A percentile compares a stretch with the other conserved stretches of the same genome.
phyloP scores from a whole-genome alignment of 2,329 filamentous ascomycete genomes.

The Amesomyces nigricolor region DNA sequence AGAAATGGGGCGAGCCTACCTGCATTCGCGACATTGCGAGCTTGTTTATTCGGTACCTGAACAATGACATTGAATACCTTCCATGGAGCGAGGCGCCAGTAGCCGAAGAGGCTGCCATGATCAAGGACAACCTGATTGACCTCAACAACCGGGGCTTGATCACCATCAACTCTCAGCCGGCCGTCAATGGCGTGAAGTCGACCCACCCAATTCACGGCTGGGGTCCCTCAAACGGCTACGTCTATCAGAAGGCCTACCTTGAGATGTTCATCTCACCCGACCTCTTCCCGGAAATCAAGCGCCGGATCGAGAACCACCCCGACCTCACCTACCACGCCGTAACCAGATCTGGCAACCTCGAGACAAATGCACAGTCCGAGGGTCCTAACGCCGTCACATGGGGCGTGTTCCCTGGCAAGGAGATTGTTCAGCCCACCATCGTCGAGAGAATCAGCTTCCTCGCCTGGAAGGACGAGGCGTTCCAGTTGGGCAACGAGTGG shows the following conservation, averaged over 20 bases:
- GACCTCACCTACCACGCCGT: constrained; percentile 94
- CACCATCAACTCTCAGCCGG: constrained; percentile 96
- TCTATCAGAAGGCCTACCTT: constrained; percentile 97
- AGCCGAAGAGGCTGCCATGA: constrained; percentile 71
- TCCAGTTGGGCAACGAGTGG: constrained; percentile 88
- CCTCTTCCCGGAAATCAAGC: constrained; percentile 69
- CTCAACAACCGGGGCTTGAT: constrained; percentile 83
- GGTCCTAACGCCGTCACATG: constrained; percentile 98
- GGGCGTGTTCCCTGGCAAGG: constrained; percentile 98
- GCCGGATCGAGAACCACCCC: constrained; percentile 68
- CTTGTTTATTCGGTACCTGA: constrained; percentile 80
- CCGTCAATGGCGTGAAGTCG: constrained; percentile 85
- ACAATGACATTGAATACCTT: constrained; percentile 71
- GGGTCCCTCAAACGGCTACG: constrained; percentile 91
- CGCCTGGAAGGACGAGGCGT: constrained; percentile 98
- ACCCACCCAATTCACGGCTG: constrained; percentile 83
- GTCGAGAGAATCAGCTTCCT: constrained; percentile 97
- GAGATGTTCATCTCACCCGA: constrained; percentile 83
- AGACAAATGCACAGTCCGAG: constrained; percentile 77
- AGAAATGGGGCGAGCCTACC: constrained; percentile 85
- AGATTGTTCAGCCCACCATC: constrained; percentile 99
- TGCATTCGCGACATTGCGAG: constrained; percentile 74
- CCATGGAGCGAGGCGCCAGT: constrained; percentile 94
- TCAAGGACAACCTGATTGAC: constrained; percentile 69
- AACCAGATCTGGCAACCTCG: constrained; percentile 72